Percentiles rank a stretch among this genome's conserved stretches.
Evolutionary conservation across 2,329 filamentous ascomycete species (phyloP).

Genomic region (Ceratocystis lukuohia): DNA sequence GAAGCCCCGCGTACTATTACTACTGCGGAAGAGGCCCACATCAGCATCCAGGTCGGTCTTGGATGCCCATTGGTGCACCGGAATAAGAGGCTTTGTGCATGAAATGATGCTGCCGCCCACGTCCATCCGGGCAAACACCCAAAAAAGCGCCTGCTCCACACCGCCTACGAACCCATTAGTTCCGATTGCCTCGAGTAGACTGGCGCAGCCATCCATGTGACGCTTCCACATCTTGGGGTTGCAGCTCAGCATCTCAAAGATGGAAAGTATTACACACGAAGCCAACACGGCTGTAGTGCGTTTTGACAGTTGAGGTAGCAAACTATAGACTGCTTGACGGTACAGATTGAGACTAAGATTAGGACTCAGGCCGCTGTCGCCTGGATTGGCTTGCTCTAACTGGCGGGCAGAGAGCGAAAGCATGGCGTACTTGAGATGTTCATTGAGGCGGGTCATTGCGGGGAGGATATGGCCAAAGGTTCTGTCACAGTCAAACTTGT

Average conservation of each 20-base stretch:
- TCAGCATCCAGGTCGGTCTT: slow-evolving; percentile 25
- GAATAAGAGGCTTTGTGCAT: slow-evolving; percentile 37
- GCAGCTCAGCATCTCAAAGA: slow-evolving; percentile 40
- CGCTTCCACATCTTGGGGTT: slow-evolving; percentile 36
- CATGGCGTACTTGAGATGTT: slow-evolving; percentile 36
- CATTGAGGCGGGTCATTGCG: slow-evolving; percentile 32
- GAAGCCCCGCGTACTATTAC: slow-evolving; percentile 25
- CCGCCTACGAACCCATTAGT: slow-evolving; percentile 39
- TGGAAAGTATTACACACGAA: slow-evolving; percentile 40
- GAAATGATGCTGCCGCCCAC: slow-evolving; percentile 41
- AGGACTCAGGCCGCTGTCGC: background rate
- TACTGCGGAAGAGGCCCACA: slow-evolving; percentile 27
- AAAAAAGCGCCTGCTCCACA: slow-evolving; percentile 38
- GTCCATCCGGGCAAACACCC: slow-evolving; percentile 43
- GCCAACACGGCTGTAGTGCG: slow-evolving; percentile 38
- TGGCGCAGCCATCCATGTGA: slow-evolving; percentile 40
- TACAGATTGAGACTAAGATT: slow-evolving; percentile 34
- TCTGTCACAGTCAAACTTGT: slow-evolving; percentile 39
- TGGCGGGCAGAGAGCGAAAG: slow-evolving; percentile 40
- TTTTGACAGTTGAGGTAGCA: slow-evolving; percentile 35
- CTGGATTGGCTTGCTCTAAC: slow-evolving; percentile 32
- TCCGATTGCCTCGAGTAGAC: slow-evolving; percentile 35
- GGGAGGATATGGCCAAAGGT: slow-evolving; percentile 37
- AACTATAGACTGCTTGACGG: slow-evolving; percentile 37
- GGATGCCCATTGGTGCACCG: slow-evolving; percentile 34